Conservation (phyloP, 352 stramenopile genomes). For the Blastocystis sp. region DNA sequence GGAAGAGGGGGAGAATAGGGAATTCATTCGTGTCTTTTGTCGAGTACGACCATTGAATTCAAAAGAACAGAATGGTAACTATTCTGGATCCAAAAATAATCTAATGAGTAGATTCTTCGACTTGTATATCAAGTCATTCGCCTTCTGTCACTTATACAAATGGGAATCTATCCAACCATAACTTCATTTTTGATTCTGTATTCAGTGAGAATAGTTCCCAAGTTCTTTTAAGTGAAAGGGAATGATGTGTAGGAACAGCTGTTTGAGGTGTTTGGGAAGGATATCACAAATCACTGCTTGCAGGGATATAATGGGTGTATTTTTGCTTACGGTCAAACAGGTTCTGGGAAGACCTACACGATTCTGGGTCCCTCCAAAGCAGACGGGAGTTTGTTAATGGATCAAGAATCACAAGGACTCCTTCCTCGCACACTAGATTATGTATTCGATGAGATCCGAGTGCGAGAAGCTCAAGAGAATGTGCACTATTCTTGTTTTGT, state of each 20-base stretch:
- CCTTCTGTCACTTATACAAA: neutral
- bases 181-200: conserved; percentile 61
- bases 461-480: conserved; percentile 69
- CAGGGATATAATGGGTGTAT: conserved; percentile 63
- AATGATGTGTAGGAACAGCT: conserved; percentile 27
- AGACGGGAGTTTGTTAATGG: neutral
- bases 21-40: conserved; percentile 64
- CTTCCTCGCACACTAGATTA: conserved; percentile 53
- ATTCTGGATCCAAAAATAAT: neutral
- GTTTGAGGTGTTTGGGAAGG: conserved; percentile 47
- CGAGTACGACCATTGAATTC: conserved; percentile 15
- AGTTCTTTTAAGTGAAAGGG: neutral
- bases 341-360: conserved; percentile 64
- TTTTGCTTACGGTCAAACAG: conserved; percentile 67
- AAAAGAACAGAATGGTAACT: conserved; percentile 22
- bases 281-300: conserved; percentile 56
- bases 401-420: neutral
- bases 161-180: conserved; percentile 1
- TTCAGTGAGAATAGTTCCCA: conserved; percentile 42
- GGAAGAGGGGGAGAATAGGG: conserved; percentile 13
- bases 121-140: conserved; percentile 1
- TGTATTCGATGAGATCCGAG: conserved; percentile 28
- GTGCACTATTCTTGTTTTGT: conserved; percentile 70
- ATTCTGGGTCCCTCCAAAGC: conserved; percentile 19
- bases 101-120: conserved; percentile 18